A percentile compares a stretch with the other conserved stretches of the same genome.
Evolutionary conservation across 2,329 filamentous ascomycete genomes (phyloP).

Genomic region (Trichoderma brevicompactum): DNA sequence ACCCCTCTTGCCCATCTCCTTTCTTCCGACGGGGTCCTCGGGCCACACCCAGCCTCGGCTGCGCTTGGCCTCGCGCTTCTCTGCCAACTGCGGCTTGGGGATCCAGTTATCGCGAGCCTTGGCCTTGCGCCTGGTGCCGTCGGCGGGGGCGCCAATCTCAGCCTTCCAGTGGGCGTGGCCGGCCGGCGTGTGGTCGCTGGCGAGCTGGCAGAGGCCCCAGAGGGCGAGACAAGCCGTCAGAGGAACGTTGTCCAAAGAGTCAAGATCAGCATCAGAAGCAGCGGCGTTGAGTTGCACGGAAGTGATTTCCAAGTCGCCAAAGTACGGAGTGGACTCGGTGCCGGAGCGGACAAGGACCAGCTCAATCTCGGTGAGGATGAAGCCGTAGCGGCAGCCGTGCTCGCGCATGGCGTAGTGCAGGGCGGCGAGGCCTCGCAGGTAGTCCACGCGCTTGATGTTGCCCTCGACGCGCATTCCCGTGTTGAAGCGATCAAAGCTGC

Average conservation of each 20-base stretch:
- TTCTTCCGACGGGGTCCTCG: conserved; percentile 71
- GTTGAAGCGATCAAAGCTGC: conserved; percentile 93
- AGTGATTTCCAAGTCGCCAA: conserved; percentile 82
- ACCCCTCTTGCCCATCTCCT: conserved; percentile 71
- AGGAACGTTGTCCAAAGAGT: conserved; percentile 44
- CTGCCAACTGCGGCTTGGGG: conserved; percentile 70
- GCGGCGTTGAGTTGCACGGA: conserved; percentile 60
- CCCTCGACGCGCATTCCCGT: conserved; percentile 88
- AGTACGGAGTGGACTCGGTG: conserved; percentile 71
- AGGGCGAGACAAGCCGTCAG: conserved; percentile 75
- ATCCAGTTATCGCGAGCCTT: conserved; percentile 75
- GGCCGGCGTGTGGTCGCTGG: conserved; percentile 57
- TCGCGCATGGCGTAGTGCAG: conserved; percentile 92
- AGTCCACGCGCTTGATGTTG: conserved; percentile 84
- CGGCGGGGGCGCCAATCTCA: conserved; percentile 75
- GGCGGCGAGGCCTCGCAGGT: conserved; percentile 83
- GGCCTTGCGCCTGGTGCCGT: conserved; percentile 71
- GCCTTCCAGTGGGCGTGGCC: conserved; percentile 67
- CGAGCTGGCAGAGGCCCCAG: conserved; percentile 77
- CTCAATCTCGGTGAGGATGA: conserved; percentile 96
- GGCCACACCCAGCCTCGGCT: conserved; percentile 76
- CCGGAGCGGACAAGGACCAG: conserved; percentile 87
- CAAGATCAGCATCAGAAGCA: conserved; percentile 36
- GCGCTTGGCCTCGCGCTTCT: conserved; percentile 78
- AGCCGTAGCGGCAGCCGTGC: conserved; percentile 90